Conservation (phyloP, 306 rosid genomes). For the Delonix regia region DNA sequence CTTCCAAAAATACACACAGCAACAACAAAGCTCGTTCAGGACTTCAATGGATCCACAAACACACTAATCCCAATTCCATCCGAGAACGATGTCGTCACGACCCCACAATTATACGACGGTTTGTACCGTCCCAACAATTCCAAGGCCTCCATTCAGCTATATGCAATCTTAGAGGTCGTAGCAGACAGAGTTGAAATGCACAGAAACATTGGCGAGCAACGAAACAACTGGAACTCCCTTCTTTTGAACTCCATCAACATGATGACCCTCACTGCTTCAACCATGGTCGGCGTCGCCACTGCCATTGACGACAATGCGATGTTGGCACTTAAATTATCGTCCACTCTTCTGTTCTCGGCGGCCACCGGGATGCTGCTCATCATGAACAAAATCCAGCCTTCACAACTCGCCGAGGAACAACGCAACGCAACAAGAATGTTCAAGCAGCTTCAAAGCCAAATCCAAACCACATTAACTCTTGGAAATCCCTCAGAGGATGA, state of each 20-base stretch:
- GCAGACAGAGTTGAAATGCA: slow-evolving; percentile 70
- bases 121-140: background rate
- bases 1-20: slow-evolving; percentile 27
- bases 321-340: slow-evolving; percentile 51
- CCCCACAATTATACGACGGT: background rate
- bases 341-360: slow-evolving; percentile 56
- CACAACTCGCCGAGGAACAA: too few relatives aligned
- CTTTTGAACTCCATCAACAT: slow-evolving; percentile 56
- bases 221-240: slow-evolving; percentile 69
- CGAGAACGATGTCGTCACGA: background rate
- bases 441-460: slow-evolving; percentile 47
- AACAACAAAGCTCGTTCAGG: slow-evolving; percentile 3
- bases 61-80: slow-evolving; percentile 17
- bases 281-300: slow-evolving; percentile 52
- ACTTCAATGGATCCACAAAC: slow-evolving; percentile 16
- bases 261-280: too few relatives aligned
- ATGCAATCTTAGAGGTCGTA: slow-evolving; percentile 52
- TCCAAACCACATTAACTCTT: slow-evolving; percentile 41
- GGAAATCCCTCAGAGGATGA: slow-evolving; percentile 42
- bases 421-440: slow-evolving; percentile 60
- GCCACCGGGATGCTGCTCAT: slow-evolving; percentile 61
- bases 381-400: slow-evolving; percentile 67
- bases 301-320: background rate
- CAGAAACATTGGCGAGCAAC: slow-evolving; percentile 50
- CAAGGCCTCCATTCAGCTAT: slow-evolving; percentile 40